Conservation (phyloP, 2,329 filamentous ascomycete species). For the Aspergillus glaucus region DNA sequence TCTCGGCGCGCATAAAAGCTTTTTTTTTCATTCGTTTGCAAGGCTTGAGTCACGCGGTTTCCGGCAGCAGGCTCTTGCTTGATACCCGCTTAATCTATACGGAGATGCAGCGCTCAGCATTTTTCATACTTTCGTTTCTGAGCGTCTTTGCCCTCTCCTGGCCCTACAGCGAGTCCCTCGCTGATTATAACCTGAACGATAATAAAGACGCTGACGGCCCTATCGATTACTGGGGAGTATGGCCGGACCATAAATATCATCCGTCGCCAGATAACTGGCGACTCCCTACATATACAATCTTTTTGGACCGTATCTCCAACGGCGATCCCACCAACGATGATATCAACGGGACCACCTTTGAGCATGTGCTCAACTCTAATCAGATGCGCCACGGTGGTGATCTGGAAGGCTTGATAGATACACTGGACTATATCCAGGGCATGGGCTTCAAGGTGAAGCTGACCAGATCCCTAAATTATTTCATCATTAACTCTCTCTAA, state of each 20-base stretch:
- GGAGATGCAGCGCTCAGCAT: no score
- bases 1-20: no score
- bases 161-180: constrained; percentile 46
- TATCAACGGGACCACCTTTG: constrained; percentile 54
- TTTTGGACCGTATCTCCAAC: constrained; percentile 59
- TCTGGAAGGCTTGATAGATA: constrained; percentile 52
- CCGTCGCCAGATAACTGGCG: constrained; percentile 58
- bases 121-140: no score
- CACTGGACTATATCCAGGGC: constrained; percentile 58
- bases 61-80: no score
- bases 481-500: neutral
- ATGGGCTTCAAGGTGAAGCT: constrained; percentile 54
- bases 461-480: no score
- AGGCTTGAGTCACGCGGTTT: no score
- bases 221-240: constrained; percentile 53
- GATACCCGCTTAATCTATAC: no score
- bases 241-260: constrained; percentile 47
- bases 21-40: no score
- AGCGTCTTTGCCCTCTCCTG: constrained; percentile 11
- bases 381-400: constrained; percentile 61
- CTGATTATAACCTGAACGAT: constrained; percentile 55
- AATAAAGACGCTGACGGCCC: constrained; percentile 51
- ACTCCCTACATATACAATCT: constrained; percentile 60
- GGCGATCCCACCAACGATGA: constrained; percentile 60
- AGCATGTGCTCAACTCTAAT: constrained; percentile 55